These are phyloP conservation scores for Entomortierella chlamydospora DNA, from an alignment of 192 early-diverging fungal genomes.

Conservation along the genomic window DNA sequence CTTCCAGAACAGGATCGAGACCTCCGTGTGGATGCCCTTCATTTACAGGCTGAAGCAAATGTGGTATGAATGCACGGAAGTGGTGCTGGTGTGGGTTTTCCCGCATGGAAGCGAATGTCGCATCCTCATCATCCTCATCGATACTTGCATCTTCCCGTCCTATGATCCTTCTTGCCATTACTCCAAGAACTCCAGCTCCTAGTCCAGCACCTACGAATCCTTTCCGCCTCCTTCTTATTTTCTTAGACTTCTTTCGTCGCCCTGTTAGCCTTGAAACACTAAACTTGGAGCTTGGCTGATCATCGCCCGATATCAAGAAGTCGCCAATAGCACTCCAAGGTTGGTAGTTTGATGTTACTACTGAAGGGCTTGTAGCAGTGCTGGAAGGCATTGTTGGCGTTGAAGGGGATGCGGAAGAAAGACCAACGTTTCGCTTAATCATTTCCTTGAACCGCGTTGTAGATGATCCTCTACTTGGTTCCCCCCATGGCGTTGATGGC, in stretches of 20 bases:
- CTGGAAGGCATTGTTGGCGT: neutral
- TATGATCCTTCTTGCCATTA: neutral
- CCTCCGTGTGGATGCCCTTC: neutral
- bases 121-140: neutral
- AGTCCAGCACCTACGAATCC: neutral
- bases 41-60: slow-evolving; percentile 1
- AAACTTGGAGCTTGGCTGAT: slow-evolving; percentile 3
- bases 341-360: neutral
- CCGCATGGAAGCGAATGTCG: neutral
- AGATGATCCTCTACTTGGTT: slow-evolving; percentile 10
- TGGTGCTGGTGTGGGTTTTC: slow-evolving; percentile 17
- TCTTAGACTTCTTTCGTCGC: slow-evolving; percentile 1
- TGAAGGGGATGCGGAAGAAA: slow-evolving; percentile 5
- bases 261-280: slow-evolving; percentile 25
- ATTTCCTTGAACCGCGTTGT: slow-evolving; percentile 41
- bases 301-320: neutral
- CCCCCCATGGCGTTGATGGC: neutral
- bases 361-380: neutral
- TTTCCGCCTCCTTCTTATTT: neutral
- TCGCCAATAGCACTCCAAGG: slow-evolving; percentile 7
- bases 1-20: neutral
- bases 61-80: slow-evolving; percentile 17
- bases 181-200: neutral
- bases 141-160: neutral
- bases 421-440: slow-evolving; percentile 39